A percentile compares a stretch with the other conserved stretches of the same genome.
Conservation (phyloP, 2,329 filamentous ascomycete genomes). For the Ophiocordyceps sinensis region DNA sequence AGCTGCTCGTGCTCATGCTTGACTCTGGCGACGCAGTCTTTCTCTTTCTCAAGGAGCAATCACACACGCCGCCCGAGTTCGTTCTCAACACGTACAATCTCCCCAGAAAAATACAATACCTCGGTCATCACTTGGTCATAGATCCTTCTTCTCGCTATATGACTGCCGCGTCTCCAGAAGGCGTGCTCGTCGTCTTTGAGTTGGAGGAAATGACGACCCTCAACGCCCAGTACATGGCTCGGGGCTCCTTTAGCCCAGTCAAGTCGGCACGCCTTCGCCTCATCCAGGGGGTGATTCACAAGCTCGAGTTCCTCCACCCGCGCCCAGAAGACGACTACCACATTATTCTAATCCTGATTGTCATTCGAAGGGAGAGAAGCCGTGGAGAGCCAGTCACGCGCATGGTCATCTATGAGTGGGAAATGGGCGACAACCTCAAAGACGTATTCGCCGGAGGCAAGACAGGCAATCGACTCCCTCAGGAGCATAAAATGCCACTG, state of each 20-base stretch:
- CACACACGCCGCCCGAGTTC: slow-evolving; percentile 40
- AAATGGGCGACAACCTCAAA: slow-evolving; percentile 31
- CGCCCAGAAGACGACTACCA: slow-evolving; percentile 48
- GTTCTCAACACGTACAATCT: slow-evolving; percentile 43
- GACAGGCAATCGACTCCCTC: slow-evolving; percentile 33
- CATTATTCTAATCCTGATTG: slow-evolving; percentile 61
- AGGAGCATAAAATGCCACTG: slow-evolving; percentile 44
- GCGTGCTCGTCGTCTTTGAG: slow-evolving; percentile 57
- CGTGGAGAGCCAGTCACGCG: slow-evolving; percentile 21
- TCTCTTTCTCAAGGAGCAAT: slow-evolving; percentile 44
- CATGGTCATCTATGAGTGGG: slow-evolving; percentile 48
- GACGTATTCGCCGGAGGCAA: slow-evolving; percentile 30
- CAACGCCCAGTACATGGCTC: slow-evolving; percentile 30
- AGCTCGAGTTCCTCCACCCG: slow-evolving; percentile 76
- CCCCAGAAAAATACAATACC: slow-evolving; percentile 42
- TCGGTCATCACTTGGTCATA: slow-evolving; percentile 53
- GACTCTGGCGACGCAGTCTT: slow-evolving; percentile 64
- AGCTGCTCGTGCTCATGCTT: slow-evolving; percentile 65
- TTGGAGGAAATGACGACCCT: slow-evolving; percentile 42
- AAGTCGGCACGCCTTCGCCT: slow-evolving; percentile 25
- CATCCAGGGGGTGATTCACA: slow-evolving; percentile 62
- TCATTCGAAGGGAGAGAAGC: slow-evolving; percentile 26
- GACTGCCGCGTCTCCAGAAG: slow-evolving; percentile 57
- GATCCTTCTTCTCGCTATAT: slow-evolving; percentile 60
- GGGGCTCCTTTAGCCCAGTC: slow-evolving; percentile 43